phyloP scores from a whole-genome alignment of 805 yeast species.

The Tetrapisispora taiwanensis region DNA sequence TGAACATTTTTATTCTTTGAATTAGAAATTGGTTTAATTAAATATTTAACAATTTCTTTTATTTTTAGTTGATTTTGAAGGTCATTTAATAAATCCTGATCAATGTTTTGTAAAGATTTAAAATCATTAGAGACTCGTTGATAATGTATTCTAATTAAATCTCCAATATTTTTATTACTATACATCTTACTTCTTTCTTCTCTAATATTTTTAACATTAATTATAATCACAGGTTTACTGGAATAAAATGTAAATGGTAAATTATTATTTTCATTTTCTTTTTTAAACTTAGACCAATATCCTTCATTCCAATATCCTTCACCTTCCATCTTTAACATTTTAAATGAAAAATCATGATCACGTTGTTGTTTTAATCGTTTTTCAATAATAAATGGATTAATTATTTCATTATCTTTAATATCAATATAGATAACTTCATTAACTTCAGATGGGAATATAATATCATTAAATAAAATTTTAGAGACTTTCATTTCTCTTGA shows the following conservation, averaged over 20 bases:
- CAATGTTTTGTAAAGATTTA: conserved; percentile 67
- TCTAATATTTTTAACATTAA: conserved; percentile 64
- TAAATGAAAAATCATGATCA: conserved; percentile 43
- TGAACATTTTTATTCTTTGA: neutral
- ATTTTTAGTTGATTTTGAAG: conserved; percentile 45
- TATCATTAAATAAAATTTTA: conserved; percentile 79
- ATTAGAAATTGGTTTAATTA: neutral
- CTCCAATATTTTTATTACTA: conserved; percentile 38
- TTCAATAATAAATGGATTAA: conserved; percentile 62
- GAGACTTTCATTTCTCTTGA: conserved; percentile 82
- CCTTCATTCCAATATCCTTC: conserved; percentile 79
- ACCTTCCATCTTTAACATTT: conserved; percentile 74
- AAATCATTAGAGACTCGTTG: conserved; percentile 75
- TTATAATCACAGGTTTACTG: conserved; percentile 74
- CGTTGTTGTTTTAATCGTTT: neutral
- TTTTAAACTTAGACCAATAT: conserved; percentile 55
- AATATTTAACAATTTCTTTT: neutral
- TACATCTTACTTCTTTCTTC: conserved; percentile 36
- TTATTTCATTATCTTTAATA: conserved; percentile 49
- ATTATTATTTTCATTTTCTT: conserved; percentile 40
- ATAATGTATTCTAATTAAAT: conserved; percentile 70
- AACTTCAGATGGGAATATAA: conserved; percentile 69
- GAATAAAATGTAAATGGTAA: conserved; percentile 47
- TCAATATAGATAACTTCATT: conserved; percentile 76
- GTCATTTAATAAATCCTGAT: conserved; percentile 90